phyloP scores from a whole-genome alignment of 306 rosid genomes.

The Arachis hypogaea region DNA sequence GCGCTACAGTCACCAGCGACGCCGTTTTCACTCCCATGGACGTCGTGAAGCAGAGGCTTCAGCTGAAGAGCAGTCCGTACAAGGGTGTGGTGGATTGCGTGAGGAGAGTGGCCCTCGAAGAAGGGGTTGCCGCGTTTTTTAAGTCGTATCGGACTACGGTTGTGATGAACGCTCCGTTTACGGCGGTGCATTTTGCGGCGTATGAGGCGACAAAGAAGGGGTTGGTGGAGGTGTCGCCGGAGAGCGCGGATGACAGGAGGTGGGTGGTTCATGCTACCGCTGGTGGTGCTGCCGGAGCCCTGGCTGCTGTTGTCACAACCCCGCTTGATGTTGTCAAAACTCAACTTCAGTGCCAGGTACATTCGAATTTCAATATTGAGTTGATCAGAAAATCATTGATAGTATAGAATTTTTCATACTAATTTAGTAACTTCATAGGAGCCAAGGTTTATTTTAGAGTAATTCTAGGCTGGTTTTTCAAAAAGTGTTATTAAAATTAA shows the following conservation, averaged over 20 bases:
- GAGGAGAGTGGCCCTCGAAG: slow-evolving; percentile 51
- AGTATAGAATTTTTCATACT: too few relatives aligned
- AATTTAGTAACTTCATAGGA: too few relatives aligned
- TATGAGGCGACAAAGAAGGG: slow-evolving; percentile 62
- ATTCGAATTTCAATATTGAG: too few relatives aligned
- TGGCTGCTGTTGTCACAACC: slow-evolving; percentile 62
- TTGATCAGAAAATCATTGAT: too few relatives aligned
- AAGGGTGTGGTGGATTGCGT: slow-evolving; percentile 58
- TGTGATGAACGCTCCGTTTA: slow-evolving; percentile 71
- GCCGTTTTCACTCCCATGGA: slow-evolving; percentile 66
- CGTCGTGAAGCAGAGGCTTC: slow-evolving; percentile 71
- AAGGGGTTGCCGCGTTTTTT: slow-evolving; percentile 53
- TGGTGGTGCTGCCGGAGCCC: slow-evolving; percentile 74
- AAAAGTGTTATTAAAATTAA: too few relatives aligned
- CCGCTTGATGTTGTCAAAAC: slow-evolving; percentile 77
- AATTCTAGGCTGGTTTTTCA: too few relatives aligned
- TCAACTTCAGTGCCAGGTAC: slow-evolving; percentile 69
- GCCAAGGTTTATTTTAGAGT: too few relatives aligned
- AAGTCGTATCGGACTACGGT: slow-evolving; percentile 61
- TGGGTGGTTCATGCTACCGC: slow-evolving; percentile 71
- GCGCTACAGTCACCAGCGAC: slow-evolving; percentile 59
- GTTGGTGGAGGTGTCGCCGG: slow-evolving; percentile 47
- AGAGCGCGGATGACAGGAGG: slow-evolving; percentile 51
- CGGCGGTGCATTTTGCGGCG: slow-evolving; percentile 63
- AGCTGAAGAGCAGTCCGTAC: slow-evolving; percentile 52